These are phyloP conservation scores for Leccinum fuscescens DNA, from an alignment of 1,284 basidiomycete species.

Conservation along the genomic window DNA sequence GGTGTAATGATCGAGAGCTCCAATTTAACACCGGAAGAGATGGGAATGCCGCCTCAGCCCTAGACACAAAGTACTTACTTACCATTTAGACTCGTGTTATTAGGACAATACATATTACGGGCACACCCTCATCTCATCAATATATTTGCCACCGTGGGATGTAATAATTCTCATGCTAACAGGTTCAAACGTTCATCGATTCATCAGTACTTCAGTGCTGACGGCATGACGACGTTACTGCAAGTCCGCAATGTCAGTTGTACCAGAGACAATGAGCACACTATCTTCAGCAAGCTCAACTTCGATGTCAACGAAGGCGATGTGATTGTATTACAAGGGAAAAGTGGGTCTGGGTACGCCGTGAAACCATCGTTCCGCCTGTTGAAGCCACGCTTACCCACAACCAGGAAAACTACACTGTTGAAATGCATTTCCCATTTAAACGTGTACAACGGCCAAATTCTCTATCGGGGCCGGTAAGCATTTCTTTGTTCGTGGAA, in stretches of 20 bases:
- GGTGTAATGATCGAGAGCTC: constrained; percentile 95
- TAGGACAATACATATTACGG: constrained; percentile 16
- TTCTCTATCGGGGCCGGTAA: constrained; percentile 66
- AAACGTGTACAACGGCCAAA: constrained; percentile 65
- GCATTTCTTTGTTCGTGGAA: constrained; percentile 8
- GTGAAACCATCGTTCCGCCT: neutral
- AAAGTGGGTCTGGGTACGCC: constrained; percentile 65
- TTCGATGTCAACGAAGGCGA: constrained; percentile 69
- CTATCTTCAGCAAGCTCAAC: constrained; percentile 54
- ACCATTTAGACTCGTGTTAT: constrained; percentile 29
- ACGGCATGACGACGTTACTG: constrained; percentile 20
- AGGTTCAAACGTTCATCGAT: neutral
- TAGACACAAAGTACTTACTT: constrained; percentile 35
- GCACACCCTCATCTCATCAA: constrained; percentile 12
- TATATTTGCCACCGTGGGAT: constrained; percentile 21
- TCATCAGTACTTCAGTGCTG: neutral
- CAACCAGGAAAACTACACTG: constrained; percentile 69
- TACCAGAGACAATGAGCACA: constrained; percentile 25
- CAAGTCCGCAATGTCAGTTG: constrained; percentile 29
- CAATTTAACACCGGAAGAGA: constrained; percentile 74
- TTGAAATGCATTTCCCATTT: constrained; percentile 83
- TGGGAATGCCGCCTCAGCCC: constrained; percentile 60
- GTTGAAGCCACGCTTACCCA: constrained; percentile 2
- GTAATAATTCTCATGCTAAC: neutral
- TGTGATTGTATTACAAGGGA: constrained; percentile 69